Base-by-base conservation (phyloP, 2,329 filamentous ascomycete species). In the Colletotrichum limetticola region DNA sequence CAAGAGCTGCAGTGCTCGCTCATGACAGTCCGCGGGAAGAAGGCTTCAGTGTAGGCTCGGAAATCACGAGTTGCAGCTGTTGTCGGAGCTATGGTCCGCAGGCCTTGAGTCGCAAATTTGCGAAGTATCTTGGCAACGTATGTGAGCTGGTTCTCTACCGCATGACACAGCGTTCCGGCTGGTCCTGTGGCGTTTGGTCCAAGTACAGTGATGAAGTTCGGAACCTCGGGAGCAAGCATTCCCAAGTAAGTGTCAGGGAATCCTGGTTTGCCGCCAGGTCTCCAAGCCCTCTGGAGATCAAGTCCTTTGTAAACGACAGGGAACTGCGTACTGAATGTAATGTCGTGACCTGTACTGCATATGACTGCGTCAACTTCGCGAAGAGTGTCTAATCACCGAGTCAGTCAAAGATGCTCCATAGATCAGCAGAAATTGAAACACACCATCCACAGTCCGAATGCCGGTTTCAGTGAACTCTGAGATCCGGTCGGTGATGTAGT, bases 41-140 rank as follows among this genome's bases (percentile, higher is more conserved):
- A 90, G 0, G 86, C 85, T 74, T 90, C 86, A 24, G 83, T 85
- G 79, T 91, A 92, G 62, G 87, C 86, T 14, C 89, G 81, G 75
- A 92, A 92, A 76, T 93, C 91, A 55, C 93, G 91, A 0, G 92
- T 83, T 0, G 92, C 92, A 30, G 84, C 82, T 58, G 86, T 85
- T 0, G 86, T 87, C 0, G 92, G 91, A 1, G 80, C 79, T 6
- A 94, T 87, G 0, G 90, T 86, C 76, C 87, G 89, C 80, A 94
- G 92, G 2, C 91, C 91, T 79, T 95, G 91, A 2, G 86, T 85
- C 0, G 87, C 87, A 0, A 90, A 85, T 76, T 95, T 95, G 58
- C 92, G 90, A 0, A 95, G 83, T 1, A 94, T 82, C 76, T 92
- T 91, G 19, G 92, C 90, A 69, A 90, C 87, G 79, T 92, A 93